Percentiles rank a stretch among this genome's conserved stretches.
Evolutionary conservation across 140 eudicot genomes (phyloP).

Genomic region (Senecio squalidus): DNA sequence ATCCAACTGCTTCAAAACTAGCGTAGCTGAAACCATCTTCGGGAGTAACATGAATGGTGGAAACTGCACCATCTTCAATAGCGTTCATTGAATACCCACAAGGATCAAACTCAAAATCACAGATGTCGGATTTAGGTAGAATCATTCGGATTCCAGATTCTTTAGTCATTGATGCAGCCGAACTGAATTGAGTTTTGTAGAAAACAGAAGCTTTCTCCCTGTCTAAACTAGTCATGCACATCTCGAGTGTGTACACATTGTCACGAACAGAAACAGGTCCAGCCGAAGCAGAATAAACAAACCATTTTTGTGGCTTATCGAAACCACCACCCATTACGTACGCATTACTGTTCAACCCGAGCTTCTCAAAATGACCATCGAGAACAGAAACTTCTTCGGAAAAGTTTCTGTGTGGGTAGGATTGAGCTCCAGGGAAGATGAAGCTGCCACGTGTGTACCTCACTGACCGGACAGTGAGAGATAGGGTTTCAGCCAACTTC

Average conservation of each 20-base stretch:
- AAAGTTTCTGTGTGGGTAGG: constrained; percentile 80
- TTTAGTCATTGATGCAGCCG: constrained; percentile 65
- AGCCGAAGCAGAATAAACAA: constrained; percentile 70
- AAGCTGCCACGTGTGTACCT: constrained; percentile 85
- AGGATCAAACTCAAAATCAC: constrained; percentile 92
- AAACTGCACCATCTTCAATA: constrained; percentile 66
- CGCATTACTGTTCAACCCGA: constrained; percentile 56
- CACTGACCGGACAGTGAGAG: constrained; percentile 70
- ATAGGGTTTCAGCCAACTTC: constrained; percentile 45
- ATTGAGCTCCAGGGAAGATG: constrained; percentile 80
- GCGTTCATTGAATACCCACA: constrained; percentile 97
- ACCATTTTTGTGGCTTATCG: constrained; percentile 65
- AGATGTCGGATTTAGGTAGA: constrained; percentile 65
- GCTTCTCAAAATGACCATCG: constrained; percentile 52
- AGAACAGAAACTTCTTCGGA: constrained; percentile 86
- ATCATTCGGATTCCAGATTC: constrained; percentile 65
- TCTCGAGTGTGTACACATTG: constrained; percentile 71
- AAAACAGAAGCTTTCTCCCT: constrained; percentile 71
- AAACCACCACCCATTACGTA: constrained; percentile 59
- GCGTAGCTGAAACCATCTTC: constrained; percentile 97
- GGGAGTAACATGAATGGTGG: constrained; percentile 85
- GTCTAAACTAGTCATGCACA: constrained; percentile 85
- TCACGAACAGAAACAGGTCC: constrained; percentile 23
- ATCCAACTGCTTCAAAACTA: constrained; percentile 88
- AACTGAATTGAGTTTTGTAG: constrained; percentile 42